These are phyloP conservation scores for Rutstroemia sp. DNA, from an alignment of 2,329 filamentous ascomycete genomes.

Conservation along the genomic window DNA sequence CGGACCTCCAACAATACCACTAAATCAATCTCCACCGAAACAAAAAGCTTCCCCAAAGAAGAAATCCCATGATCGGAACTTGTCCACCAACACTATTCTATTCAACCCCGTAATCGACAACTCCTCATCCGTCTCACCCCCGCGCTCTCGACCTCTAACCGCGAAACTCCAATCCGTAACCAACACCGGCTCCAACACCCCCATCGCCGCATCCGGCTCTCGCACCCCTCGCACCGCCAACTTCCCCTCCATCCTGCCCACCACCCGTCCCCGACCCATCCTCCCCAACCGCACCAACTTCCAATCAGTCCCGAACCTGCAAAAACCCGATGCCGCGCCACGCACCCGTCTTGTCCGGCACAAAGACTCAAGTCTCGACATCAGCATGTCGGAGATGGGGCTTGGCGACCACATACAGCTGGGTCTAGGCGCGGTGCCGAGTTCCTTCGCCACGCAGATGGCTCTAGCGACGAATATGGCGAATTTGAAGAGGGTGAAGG, in stretches of 20 bases:
- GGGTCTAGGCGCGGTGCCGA: conserved; percentile 57
- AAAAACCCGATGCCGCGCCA: conserved; percentile 12
- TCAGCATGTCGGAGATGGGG: conserved; percentile 63
- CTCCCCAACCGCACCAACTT: conserved; percentile 44
- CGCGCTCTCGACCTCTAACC: conserved; percentile 32
- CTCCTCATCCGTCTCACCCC: conserved; percentile 34
- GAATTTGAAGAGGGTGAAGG: conserved; percentile 36
- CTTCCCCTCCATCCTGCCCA: conserved; percentile 26
- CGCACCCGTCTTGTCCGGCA: conserved; percentile 20
- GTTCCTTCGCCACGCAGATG: conserved; percentile 77
- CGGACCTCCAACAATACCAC: not conserved
- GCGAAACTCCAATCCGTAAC: conserved; percentile 24
- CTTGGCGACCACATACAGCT: conserved; percentile 41
- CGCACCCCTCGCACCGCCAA: conserved; percentile 28
- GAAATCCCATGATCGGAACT: conserved; percentile 56
- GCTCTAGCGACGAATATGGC: conserved; percentile 61
- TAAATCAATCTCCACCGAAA: not conserved
- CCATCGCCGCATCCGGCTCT: conserved; percentile 13
- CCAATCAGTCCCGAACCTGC: conserved; percentile 48
- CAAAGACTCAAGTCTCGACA: conserved; percentile 55
- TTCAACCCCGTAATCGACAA: conserved; percentile 59
- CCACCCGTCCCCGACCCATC: conserved; percentile 49
- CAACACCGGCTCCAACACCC: conserved; percentile 22
- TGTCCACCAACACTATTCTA: conserved; percentile 77
- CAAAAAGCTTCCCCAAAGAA: conserved; percentile 8